Conservation (phyloP, 1,139 yeast species). For the Suhomyces choctaworum region DNA sequence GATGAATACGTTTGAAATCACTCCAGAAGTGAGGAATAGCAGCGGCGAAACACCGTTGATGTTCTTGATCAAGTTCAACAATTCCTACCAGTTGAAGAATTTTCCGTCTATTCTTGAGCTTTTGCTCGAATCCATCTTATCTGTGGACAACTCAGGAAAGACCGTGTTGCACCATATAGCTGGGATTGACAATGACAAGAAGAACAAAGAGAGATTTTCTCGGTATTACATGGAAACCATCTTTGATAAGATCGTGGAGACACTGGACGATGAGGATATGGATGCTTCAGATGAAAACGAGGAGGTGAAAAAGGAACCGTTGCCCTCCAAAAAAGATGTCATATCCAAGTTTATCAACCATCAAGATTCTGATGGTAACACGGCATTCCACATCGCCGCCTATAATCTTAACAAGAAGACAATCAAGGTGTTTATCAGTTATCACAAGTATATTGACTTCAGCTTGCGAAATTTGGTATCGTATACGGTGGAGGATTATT, state of each 20-base stretch:
- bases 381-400: constrained; percentile 84
- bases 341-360: constrained; percentile 73
- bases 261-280: constrained; percentile 21
- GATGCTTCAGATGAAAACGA: constrained; percentile 9
- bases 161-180: constrained; percentile 88
- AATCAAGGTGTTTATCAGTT: constrained; percentile 67
- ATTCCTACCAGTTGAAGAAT: constrained; percentile 73
- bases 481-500: constrained; percentile 72
- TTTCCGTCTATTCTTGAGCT: constrained; percentile 73
- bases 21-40: constrained; percentile 64
- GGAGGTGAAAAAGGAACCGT: constrained; percentile 7
- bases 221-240: constrained; percentile 79
- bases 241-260: constrained; percentile 54
- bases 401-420: constrained; percentile 73
- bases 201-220: constrained; percentile 71
- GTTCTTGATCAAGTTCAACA: constrained; percentile 85
- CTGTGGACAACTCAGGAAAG: constrained; percentile 66
- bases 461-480: constrained; percentile 66
- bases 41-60: constrained; percentile 88
- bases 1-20: constrained; percentile 51
- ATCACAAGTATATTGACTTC: constrained; percentile 69
- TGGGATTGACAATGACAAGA: constrained; percentile 26
- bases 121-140: constrained; percentile 73
- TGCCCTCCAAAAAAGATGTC: constrained; percentile 25
- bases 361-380: constrained; percentile 82